Base-by-base conservation (phyloP, 2,329 filamentous ascomycete genomes). In the Sarocladiaceae sp. region DNA sequence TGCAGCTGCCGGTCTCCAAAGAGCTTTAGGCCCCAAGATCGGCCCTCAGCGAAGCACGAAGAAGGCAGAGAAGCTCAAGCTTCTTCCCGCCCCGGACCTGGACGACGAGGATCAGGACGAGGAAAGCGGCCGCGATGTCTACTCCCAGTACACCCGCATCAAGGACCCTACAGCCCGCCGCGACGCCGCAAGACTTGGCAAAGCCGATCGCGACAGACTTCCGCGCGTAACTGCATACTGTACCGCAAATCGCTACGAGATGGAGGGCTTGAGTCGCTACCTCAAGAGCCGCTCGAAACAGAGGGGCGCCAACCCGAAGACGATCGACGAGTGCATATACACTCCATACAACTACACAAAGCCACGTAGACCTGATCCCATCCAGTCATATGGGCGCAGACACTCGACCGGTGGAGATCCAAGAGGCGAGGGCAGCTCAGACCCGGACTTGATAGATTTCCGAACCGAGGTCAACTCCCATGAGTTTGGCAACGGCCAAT, bases 321-420 rank as follows among this genome's bases (percentile, higher is more conserved):
- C 93, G 47, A 96, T 96, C 55, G 93, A 98, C 61, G 93, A 98
- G 64, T 98, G 93, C 63, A 88, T 98, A 54, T 98, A 98, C 66
- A 88, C 91, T 10, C 88, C 91, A 0, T 98, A 95, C 64, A 83
- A 81, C 56, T 96, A 96, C 62, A 72, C 73, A 33, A 74, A 78
- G 45, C 23, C 29, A 16, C 10, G 10, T 13, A 56, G 54, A 6
- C 50, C 46, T 2, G 61, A 69, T 20, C 68, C 70, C 3, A 60
- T 69, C 6, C 66, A 67, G 45, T 64, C 65, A 21, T 72, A 74
- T 40, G 83, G 87, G 55, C 72, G 88, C 50, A 74, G 88, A 45
- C 88, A 88, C 61, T 85, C 82, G 10, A 86, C 89, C 41, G 85
- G 85, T 47, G 82, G 83, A 50, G 78, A 80, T 49, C 67, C 48